phyloP scores from a whole-genome alignment of 108 stramenopile genomes.

The Cyclostephanos invisitatus region DNA sequence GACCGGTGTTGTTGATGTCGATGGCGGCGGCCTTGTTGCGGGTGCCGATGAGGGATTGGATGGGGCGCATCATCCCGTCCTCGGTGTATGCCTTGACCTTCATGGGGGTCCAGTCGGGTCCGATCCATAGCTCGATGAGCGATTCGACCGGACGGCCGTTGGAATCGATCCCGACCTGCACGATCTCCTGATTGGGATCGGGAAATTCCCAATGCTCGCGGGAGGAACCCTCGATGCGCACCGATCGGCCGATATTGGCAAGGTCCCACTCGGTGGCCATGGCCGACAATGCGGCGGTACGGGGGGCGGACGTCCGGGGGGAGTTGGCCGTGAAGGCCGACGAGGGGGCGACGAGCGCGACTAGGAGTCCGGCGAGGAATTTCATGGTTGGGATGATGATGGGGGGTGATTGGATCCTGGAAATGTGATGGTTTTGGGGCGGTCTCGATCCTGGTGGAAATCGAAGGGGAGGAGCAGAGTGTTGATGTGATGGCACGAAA shows the following conservation, averaged over 20 bases:
- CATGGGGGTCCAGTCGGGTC: constrained; percentile 68
- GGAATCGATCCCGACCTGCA: constrained; percentile 55
- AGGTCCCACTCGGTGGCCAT: constrained; percentile 51
- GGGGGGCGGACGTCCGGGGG: constrained; percentile 10
- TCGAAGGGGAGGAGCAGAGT: not conserved
- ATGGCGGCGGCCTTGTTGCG: constrained; percentile 58
- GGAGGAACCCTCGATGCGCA: constrained; percentile 53
- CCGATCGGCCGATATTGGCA: constrained; percentile 42
- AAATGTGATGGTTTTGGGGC: too few species aligned
- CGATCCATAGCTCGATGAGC: constrained; percentile 55
- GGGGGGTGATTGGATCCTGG: too few species aligned
- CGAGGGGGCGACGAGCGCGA: constrained; percentile 43
- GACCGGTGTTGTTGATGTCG: constrained; percentile 57
- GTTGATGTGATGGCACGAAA: not conserved
- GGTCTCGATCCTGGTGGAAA: not conserved
- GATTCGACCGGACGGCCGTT: constrained; percentile 54
- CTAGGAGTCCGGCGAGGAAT: constrained; percentile 34
- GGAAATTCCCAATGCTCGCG: constrained; percentile 58
- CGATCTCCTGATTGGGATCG: constrained; percentile 57
- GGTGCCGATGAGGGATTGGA: constrained; percentile 55
- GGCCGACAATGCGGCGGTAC: constrained; percentile 19
- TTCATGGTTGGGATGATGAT: constrained; percentile 32
- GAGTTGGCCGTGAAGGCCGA: constrained; percentile 45
- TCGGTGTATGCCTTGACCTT: constrained; percentile 61
- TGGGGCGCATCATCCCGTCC: constrained; percentile 57